phyloP scores from a whole-genome alignment of 2,329 filamentous ascomycete species.

The Polychaeton citri region DNA sequence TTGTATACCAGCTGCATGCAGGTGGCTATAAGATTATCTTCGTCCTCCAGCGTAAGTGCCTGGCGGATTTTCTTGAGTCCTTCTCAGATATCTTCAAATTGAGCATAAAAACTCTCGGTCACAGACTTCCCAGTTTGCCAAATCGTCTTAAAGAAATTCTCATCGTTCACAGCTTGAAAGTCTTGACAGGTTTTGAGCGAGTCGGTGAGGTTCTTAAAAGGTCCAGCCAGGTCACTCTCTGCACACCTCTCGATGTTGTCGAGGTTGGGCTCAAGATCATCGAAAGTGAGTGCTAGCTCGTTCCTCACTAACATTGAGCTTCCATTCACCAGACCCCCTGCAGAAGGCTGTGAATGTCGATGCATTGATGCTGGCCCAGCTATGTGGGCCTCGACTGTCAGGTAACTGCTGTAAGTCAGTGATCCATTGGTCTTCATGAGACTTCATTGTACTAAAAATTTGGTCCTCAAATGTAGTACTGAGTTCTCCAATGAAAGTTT shows the following conservation, averaged over 20 bases:
- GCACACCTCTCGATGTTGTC: not conserved
- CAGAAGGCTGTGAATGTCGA: conserved; percentile 4
- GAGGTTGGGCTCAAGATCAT: not conserved
- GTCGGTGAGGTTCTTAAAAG: not conserved
- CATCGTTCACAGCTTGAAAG: not conserved
- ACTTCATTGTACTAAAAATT: not conserved
- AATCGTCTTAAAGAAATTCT: not conserved
- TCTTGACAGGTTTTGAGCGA: not conserved
- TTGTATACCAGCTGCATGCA: not conserved
- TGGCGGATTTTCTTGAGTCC: not conserved
- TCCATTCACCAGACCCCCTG: conserved; percentile 3
- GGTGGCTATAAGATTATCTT: not conserved
- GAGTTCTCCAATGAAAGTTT: not conserved
- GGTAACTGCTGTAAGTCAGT: not conserved
- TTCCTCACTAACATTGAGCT: not conserved
- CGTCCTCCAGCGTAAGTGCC: not conserved
- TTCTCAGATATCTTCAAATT: not conserved
- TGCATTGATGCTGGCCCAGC: conserved; percentile 2
- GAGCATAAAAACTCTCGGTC: too few relatives aligned
- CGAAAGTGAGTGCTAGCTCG: not conserved
- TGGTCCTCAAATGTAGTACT: conserved; percentile 1
- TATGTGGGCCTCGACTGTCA: not conserved
- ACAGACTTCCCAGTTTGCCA: not conserved
- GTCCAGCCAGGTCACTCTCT: not conserved
- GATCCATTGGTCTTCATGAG: conserved; percentile 1